Conservation (phyloP, 2,329 filamentous ascomycete genomes). For the Colletotrichum tofieldiae region DNA sequence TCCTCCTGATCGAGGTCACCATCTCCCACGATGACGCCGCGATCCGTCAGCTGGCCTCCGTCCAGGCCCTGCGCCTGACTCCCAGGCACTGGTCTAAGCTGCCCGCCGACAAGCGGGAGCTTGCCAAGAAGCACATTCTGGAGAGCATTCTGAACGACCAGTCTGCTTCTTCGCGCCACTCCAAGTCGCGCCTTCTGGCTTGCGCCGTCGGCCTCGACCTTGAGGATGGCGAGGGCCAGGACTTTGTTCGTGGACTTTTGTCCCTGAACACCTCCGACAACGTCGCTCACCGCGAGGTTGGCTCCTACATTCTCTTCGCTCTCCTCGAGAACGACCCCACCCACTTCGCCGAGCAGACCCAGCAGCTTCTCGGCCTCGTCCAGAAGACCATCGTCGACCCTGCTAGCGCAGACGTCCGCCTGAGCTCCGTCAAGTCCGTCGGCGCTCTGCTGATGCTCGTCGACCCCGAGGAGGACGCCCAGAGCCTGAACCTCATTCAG, state of each 20-base stretch:
- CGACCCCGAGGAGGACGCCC: conserved; percentile 87
- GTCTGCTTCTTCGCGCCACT: conserved; percentile 84
- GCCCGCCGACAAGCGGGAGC: conserved; percentile 81
- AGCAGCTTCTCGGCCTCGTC: conserved; percentile 87
- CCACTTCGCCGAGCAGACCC: conserved; percentile 85
- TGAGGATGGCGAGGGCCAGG: conserved; percentile 80
- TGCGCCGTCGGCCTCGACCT: conserved; percentile 90
- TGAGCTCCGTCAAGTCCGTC: conserved; percentile 94
- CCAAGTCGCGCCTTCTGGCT: conserved; percentile 89
- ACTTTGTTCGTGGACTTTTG: conserved; percentile 84
- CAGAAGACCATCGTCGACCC: conserved; percentile 89
- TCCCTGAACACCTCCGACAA: conserved; percentile 83
- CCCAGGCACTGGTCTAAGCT: conserved; percentile 88
- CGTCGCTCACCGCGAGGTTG: conserved; percentile 88
- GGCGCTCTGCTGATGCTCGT: conserved; percentile 90
- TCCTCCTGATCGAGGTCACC: conserved; percentile 89
- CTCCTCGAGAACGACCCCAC: conserved; percentile 91
- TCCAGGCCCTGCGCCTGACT: conserved; percentile 88
- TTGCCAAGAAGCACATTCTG: conserved; percentile 86
- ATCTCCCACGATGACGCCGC: conserved; percentile 81
- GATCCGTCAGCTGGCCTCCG: conserved; percentile 90
- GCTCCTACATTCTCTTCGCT: conserved; percentile 93
- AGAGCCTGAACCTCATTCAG: conserved; percentile 83
- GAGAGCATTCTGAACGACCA: conserved; percentile 87
- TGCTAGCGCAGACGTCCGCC: conserved; percentile 90